Evolutionary conservation across 768 basidiomycete species (phyloP).

Genomic region (Rhizopogon vesiculosus): DNA sequence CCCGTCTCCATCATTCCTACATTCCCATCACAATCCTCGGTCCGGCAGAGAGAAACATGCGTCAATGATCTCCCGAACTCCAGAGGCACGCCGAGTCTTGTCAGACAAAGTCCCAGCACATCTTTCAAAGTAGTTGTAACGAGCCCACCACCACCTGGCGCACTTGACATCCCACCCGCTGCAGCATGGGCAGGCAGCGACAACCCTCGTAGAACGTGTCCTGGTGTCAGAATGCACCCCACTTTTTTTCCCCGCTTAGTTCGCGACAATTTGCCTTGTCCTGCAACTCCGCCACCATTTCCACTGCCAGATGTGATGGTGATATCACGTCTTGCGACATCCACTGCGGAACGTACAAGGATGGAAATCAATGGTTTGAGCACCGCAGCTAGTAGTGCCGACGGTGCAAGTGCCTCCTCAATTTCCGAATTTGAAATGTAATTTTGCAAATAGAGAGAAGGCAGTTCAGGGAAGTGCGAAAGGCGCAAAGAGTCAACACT

Average conservation of each 20-base stretch:
- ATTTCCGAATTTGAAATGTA: slow-evolving; percentile 8
- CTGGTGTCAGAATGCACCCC: slow-evolving; percentile 30
- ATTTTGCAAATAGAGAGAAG: slow-evolving; percentile 7
- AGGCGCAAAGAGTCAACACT: slow-evolving; percentile 14
- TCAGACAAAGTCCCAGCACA: slow-evolving; percentile 22
- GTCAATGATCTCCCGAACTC: slow-evolving; percentile 13
- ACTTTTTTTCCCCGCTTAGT: slow-evolving; percentile 19
- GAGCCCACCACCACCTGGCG: neutral
- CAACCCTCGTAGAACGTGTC: slow-evolving; percentile 37
- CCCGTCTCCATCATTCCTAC: too few species aligned
- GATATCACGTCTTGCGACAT: slow-evolving; percentile 28
- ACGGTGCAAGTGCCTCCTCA: slow-evolving; percentile 28
- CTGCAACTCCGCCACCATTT: slow-evolving; percentile 10
- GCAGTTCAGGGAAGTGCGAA: slow-evolving; percentile 14
- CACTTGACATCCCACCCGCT: neutral
- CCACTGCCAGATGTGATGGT: slow-evolving; percentile 11
- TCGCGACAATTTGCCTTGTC: slow-evolving; percentile 13
- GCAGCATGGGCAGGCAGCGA: slow-evolving; percentile 6
- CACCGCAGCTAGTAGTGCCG: slow-evolving; percentile 31
- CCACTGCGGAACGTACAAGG: slow-evolving; percentile 29
- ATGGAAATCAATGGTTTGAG: slow-evolving; percentile 28
- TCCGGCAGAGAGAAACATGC: neutral
- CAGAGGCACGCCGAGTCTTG: slow-evolving; percentile 24
- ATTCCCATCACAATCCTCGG: neutral
- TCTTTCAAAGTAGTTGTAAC: slow-evolving; percentile 8